Evolutionary conservation across 176 grass and related monocot genomes (phyloP), one percentile per base, ranked within the genome.

Genomic region (Juncus effusus): DNA sequence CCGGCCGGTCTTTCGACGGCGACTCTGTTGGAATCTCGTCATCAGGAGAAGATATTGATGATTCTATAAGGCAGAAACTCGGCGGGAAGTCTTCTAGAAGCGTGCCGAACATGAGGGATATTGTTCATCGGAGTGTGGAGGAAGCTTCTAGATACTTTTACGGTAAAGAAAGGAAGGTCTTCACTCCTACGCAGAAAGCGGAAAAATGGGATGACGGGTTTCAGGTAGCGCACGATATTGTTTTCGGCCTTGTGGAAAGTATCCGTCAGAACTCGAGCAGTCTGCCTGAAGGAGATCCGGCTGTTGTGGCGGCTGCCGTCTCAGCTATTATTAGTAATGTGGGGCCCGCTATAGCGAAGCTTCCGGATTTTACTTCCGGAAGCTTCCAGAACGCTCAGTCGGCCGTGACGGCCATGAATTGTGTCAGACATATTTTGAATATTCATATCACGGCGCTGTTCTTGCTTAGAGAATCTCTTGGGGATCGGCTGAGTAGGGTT

Each of bases 391-490:
- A 70, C 65, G 62, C 71, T 74, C 37, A 79, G 71, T 83, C 84
- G 60, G 38, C 81, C 12, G 36, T 53, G 60, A 87, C 68, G 74
- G 79, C 92, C 54, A 70, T 86, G 60, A 89, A 67, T 62, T 86
- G 74, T 80, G 83, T 85, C 36, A 75, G 81, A 4, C 80, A 90
- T 69, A 80, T 83, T 70, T 83, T 99, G 74, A 80, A 53, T 38
- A 73, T 99, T 63, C 95, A 99, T 73, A 90, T 99, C 70, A 57
- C 39, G 70, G 86, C 89, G 61, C 85, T 99, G 61, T 94, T 86
- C 62, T 81, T 99, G 74, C 78, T 99, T 51, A 99, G 93, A 77
- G 95, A 99, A 66, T 82, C 86, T 69, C 81, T 99, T 74, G 95
- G 95, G n/a, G 95, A 94, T 19, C 83, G 83, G 47, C 74, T 93